Base-by-base conservation (phyloP, 306 rosid genomes). In the Ormosia semicastrata region DNA sequence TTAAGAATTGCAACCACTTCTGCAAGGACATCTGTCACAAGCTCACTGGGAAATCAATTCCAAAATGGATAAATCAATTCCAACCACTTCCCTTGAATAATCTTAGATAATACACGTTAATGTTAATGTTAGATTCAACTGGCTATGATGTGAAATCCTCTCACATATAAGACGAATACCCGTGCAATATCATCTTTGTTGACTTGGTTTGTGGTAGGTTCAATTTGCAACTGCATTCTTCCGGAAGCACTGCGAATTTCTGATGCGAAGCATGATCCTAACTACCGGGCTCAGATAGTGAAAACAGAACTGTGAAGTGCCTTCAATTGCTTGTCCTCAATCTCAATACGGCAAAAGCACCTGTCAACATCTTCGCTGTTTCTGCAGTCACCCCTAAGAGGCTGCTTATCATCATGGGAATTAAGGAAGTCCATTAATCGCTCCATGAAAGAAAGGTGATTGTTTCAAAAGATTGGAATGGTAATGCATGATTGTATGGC, bases 1-100 rank as follows among this genome's bases (percentile, higher is more conserved):
- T 85, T 82, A 96, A 96, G 92, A 96, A 96, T 75, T 96, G 99
- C 82, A 96, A 96, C 83, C 99, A 96, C 80, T 96, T 96, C 88
- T 93, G 98, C 94, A 93, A 82, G 87, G 99, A 96, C 79, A 88
- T 96, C 6, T 96, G 99, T 81, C 65, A 84, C 90, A 90, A 85
- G 87, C 85, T 96, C 54, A 96, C 99, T 0, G 98, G 98, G 77
- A 96, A 96, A 76, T 87, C 97, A 11, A 96, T 96, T 73, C 99
- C 99, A 29, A 91, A 89, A 80, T 96, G 97, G 98, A 98, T 96
- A 37, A 96, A 96, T 24, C 24, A 24, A 24, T 24, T 24, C 0
- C 24, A 24, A n/a, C n/a, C n/a, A n/a, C n/a, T n/a, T n/a, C n/a
- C n/a, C n/a, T n/a, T n/a, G n/a, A n/a, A n/a, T n/a, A n/a, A n/a